Conservation (phyloP, 176 grass and related monocot genomes). For the Oryza punctata region DNA sequence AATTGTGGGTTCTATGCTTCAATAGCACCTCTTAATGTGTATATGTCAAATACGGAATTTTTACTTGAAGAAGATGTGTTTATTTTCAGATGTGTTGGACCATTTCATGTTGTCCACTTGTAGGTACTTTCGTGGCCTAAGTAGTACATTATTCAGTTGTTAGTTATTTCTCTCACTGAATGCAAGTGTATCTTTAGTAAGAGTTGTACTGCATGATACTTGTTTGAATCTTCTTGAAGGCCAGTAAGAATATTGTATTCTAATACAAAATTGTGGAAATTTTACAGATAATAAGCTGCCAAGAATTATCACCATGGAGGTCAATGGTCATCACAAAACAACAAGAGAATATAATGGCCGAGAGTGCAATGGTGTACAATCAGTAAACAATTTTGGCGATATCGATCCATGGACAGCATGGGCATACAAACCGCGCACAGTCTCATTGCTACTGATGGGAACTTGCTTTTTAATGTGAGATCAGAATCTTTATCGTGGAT, state of each 20-base stretch:
- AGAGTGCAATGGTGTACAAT: constrained; percentile 53
- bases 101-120: constrained; percentile 28
- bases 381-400: constrained; percentile 60
- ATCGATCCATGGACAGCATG: constrained; percentile 98
- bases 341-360: constrained; percentile 42
- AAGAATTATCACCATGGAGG: constrained; percentile 52
- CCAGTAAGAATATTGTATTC: constrained; percentile 25
- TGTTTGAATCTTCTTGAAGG: background rate
- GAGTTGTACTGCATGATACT: background rate
- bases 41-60: background rate
- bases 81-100: constrained; percentile 29
- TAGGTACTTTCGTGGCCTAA: constrained; percentile 7
- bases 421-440: constrained; percentile 89
- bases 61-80: constrained; percentile 15
- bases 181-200: constrained; percentile 11
- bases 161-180: constrained; percentile 14
- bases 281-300: constrained; percentile 36
- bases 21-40: background rate
- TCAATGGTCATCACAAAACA: constrained; percentile 54
- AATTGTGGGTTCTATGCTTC: constrained; percentile 2
- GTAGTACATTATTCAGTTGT: constrained; percentile 17
- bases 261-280: constrained; percentile 3
- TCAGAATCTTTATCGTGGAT: background rate
- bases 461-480: constrained; percentile 91
- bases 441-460: constrained; percentile 77